Evolutionary conservation across 2,329 filamentous ascomycete genomes (phyloP), one percentile per base, ranked within the genome.

Genomic region (Thielaviopsis ethacetica): DNA sequence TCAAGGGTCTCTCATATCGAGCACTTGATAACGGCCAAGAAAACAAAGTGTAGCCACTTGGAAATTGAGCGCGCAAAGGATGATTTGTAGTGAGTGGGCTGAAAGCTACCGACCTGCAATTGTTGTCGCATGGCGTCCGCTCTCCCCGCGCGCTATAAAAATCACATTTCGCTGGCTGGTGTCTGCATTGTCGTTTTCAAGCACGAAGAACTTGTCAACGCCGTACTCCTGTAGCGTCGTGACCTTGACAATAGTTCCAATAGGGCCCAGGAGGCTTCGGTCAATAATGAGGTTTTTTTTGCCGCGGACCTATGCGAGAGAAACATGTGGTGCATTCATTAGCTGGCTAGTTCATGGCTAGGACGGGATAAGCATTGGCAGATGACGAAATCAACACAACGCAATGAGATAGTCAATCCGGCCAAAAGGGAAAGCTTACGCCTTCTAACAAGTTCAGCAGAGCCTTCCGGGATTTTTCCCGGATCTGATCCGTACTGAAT

Each of bases 201-300:
- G 77, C 68, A 96, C 86, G 76, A 97, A 98, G 65, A 96, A 88
- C 71, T 95, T 95, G 71, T 97, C 91, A 65, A 98, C 91, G 30
- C 94, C 94, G 74, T 97, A 96, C 68, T 98, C 93, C 69, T 97
- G 89, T 17, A 96, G 79, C 10, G 88, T 91, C 22, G 91, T 91
- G 68, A 96, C 95, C 71, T 96, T 96, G 73, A 95, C 89, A 65
- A 98, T 85, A 61, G 91, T 79, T 61, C 91, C 89, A 65, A 98
- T 80, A 30, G 91, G 88, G 24, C 91, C 93, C 65, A 91, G 90
- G 65, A 98, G 79, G 66, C 84, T 85, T 71, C 86, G 88, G 70
- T 97, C 91, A 68, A 98, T 85, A 57, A 98, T 87, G 62, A 98
- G 77, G 68, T 96, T 97, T 79, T 98, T 98, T 81, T 97, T 98